A percentile compares a stretch with the other conserved stretches of the same genome.
Evolutionary conservation across 768 basidiomycete species (phyloP).

Genomic region (Collybia mongolica): DNA sequence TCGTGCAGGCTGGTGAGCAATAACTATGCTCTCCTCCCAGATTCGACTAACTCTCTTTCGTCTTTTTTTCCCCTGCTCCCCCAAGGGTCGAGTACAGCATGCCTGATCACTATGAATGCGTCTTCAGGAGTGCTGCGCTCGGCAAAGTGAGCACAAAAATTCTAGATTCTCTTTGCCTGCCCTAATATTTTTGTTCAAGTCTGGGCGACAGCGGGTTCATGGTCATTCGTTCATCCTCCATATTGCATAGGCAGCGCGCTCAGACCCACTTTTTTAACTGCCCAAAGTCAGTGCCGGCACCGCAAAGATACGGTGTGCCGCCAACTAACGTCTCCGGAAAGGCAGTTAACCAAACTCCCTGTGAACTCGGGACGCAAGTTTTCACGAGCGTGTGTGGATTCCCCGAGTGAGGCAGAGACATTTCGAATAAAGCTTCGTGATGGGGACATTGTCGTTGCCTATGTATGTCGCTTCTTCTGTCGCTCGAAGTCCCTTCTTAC

Average conservation of each 20-base stretch:
- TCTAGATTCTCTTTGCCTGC: background rate
- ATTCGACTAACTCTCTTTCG: slow-evolving; percentile 13
- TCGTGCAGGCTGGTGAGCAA: slow-evolving; percentile 63
- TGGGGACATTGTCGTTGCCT: slow-evolving; percentile 52
- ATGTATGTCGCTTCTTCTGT: slow-evolving; percentile 27
- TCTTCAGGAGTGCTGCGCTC: slow-evolving; percentile 73
- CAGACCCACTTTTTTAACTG: slow-evolving; percentile 61
- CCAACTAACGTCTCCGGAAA: slow-evolving; percentile 22
- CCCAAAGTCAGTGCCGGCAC: slow-evolving; percentile 38
- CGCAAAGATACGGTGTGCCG: slow-evolving; percentile 12
- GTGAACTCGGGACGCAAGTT: slow-evolving; percentile 39
- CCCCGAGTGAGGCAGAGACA: slow-evolving; percentile 45
- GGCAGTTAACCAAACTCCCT: slow-evolving; percentile 56
- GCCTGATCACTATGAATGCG: slow-evolving; percentile 71
- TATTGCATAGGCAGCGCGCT: slow-evolving; percentile 50
- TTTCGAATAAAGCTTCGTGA: slow-evolving; percentile 44
- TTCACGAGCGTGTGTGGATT: slow-evolving; percentile 52
- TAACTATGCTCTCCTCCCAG: slow-evolving; percentile 15
- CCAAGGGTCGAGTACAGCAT: slow-evolving; percentile 83
- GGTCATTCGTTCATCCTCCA: slow-evolving; percentile 65
- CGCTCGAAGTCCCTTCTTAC: slow-evolving; percentile 17
- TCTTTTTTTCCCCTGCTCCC: slow-evolving; percentile 5
- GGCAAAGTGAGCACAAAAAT: slow-evolving; percentile 59
- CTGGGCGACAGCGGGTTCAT: slow-evolving; percentile 80
- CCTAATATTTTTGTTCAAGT: slow-evolving; percentile 30